Evolutionary conservation across 352 stramenopile genomes (phyloP).

Genomic region (Pythium dissimile): DNA sequence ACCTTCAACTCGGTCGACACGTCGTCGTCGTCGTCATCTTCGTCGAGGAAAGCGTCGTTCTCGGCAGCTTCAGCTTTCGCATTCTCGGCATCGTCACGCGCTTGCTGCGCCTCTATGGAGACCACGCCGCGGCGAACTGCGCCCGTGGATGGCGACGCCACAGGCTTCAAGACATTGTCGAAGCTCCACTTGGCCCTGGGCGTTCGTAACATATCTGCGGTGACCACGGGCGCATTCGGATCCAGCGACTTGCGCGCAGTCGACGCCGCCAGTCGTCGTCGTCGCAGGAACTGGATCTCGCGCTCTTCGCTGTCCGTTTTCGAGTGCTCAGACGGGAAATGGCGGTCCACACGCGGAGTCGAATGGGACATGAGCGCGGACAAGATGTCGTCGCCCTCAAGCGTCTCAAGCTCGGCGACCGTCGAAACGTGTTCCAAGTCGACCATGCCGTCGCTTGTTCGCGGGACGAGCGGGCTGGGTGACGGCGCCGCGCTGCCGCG

Average conservation of each 20-base stretch:
- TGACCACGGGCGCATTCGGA: constrained; percentile 30
- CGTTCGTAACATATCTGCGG: constrained; percentile 11
- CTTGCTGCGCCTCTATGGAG: constrained; percentile 19
- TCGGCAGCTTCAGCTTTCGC: constrained; percentile 17
- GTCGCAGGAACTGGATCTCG: constrained; percentile 43
- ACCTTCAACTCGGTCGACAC: constrained; percentile 47
- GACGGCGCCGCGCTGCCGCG: not conserved
- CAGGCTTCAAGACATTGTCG: constrained; percentile 15
- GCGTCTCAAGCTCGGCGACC: constrained; percentile 42
- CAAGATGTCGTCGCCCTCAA: constrained; percentile 66
- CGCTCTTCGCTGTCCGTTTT: constrained; percentile 44
- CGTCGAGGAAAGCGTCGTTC: constrained; percentile 21
- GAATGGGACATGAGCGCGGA: constrained; percentile 37
- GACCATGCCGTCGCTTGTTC: constrained; percentile 33
- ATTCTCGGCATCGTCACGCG: constrained; percentile 18
- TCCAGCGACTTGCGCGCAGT: constrained; percentile 18
- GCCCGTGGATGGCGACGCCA: constrained; percentile 7
- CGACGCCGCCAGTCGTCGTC: constrained; percentile 33
- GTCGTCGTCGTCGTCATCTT: constrained; percentile 51
- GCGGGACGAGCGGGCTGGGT: constrained; percentile 4
- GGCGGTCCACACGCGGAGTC: constrained; percentile 38
- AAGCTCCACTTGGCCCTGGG: constrained; percentile 22
- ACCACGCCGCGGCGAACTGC: constrained; percentile 3
- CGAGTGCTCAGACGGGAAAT: constrained; percentile 48
- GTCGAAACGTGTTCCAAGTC: constrained; percentile 37